phyloP scores from a whole-genome alignment of 768 basidiomycete species.

The Tricholoma hemisulphureum region DNA sequence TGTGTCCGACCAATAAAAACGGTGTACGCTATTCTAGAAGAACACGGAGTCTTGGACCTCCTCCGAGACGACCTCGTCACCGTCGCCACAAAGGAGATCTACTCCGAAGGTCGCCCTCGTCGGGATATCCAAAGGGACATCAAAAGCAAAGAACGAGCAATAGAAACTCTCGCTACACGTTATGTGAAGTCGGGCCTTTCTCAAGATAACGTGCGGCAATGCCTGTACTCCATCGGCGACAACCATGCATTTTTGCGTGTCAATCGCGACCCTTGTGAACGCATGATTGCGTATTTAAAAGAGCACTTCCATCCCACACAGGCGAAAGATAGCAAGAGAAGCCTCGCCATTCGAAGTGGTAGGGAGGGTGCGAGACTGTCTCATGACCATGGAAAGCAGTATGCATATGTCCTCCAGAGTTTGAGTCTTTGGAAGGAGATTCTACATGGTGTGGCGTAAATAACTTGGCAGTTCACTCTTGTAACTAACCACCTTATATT shows the following conservation, averaged over 20 bases:
- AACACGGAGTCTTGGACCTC: conserved; percentile 60
- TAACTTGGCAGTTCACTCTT: not conserved
- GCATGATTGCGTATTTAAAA: conserved; percentile 76
- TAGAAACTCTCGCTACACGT: conserved; percentile 66
- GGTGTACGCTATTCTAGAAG: conserved; percentile 66
- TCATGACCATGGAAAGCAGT: conserved; percentile 84
- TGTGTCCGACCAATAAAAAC: conserved; percentile 78
- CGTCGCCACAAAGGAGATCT: conserved; percentile 79
- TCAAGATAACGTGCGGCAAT: conserved; percentile 71
- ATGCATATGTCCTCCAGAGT: conserved; percentile 83
- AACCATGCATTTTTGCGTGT: conserved; percentile 85
- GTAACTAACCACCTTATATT: not conserved
- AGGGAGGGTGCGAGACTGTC: conserved; percentile 77
- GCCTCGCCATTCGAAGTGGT: conserved; percentile 78
- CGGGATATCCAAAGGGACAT: conserved; percentile 85
- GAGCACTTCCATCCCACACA: conserved; percentile 75
- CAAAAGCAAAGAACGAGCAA: conserved; percentile 80
- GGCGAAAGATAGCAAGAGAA: conserved; percentile 59
- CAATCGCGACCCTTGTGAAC: conserved; percentile 86
- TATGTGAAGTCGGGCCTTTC: conserved; percentile 59
- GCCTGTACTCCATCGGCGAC: conserved; percentile 85
- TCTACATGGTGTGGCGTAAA: conserved; percentile 59
- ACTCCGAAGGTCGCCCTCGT: conserved; percentile 66
- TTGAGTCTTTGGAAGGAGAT: conserved; percentile 87
- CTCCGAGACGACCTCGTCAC: conserved; percentile 76